These are phyloP conservation scores for Aspergillus arachidicola DNA, from an alignment of 2,329 filamentous ascomycete species.

Conservation along the genomic window DNA sequence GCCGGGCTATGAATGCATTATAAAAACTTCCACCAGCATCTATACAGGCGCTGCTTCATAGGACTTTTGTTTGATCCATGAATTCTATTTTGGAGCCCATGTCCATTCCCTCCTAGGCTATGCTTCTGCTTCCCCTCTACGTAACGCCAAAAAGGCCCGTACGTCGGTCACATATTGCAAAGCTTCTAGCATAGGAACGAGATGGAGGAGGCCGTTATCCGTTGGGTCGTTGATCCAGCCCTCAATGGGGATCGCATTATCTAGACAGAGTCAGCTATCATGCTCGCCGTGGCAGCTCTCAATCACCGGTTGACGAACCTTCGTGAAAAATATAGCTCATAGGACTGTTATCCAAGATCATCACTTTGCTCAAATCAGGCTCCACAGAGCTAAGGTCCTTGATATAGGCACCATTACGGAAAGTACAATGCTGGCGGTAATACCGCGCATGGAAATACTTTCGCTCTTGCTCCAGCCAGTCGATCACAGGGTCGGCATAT, in stretches of 20 bases:
- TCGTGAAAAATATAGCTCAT: conserved; percentile 98
- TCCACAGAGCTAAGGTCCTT: conserved; percentile 96
- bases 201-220: conserved; percentile 89
- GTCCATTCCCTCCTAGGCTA: conserved; percentile 18
- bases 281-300: background rate
- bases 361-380: conserved; percentile 94
- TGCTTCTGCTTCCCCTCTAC: conserved; percentile 70
- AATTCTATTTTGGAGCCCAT: background rate
- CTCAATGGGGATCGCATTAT: conserved; percentile 98
- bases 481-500: conserved; percentile 97
- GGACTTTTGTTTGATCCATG: background rate
- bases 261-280: conserved; percentile 50
- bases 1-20: conserved; percentile 18
- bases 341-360: conserved; percentile 98
- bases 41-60: background rate
- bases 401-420: conserved; percentile 93
- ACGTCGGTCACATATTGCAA: conserved; percentile 97
- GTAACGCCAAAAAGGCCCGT: conserved; percentile 81
- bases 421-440: conserved; percentile 96
- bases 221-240: conserved; percentile 99
- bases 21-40: conserved; percentile 10
- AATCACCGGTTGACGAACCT: conserved; percentile 60
- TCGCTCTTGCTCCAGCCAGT: conserved; percentile 95
- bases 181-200: conserved; percentile 89
- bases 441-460: conserved; percentile 95